Evolutionary conservation across 495 filamentous ascomycete species (phyloP), one percentile per base, ranked within the genome.

Genomic region (Xylaria palmicola): DNA sequence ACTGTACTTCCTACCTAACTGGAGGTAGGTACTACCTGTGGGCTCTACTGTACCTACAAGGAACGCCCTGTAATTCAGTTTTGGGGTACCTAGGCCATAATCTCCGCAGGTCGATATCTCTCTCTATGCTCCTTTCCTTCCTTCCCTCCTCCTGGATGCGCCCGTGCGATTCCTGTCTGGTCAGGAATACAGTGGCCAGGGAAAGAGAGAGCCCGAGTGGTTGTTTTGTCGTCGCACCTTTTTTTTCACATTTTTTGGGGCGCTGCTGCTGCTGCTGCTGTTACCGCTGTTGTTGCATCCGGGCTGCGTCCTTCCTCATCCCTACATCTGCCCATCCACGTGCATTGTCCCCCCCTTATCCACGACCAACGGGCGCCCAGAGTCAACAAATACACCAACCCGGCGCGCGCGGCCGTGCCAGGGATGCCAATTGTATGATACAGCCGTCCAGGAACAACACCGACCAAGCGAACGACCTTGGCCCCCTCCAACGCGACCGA

Each of bases 321-420:
- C 29, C 24, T 30, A 34, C 34, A 43, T 45, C 20, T 29, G 59
- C 40, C 40, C 13, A 39, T 48, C 59, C 22, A 27, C 30, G 34
- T 54, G 59, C 59, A 45, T 54, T 51, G 49, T 54, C 30, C 49
- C 62, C 57, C 47, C 54, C 48, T 30, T 60, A 40, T 50, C 48
- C 53, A 44, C 13, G 7, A 56, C 58, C 58, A 60, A 60, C 58
- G 39, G 45, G 58, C 58, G 26, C 41, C 19, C 37, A 37, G 58
- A 41, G 26, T 40, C 30, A 39, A 15, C 59, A 52, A 13, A 37
- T 30, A 55, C 59, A 30, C 48, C 57, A 52, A n/a, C n/a, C n/a
- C n/a, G n/a, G n/a, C 43, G 27, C 43, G 34, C 47, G 6, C 30
- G 43, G 55, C 32, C 47, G 34, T 50, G 56, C 47, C 27, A 24